phyloP scores from a whole-genome alignment of 371 early-diverging fungal species.

The Mucor saturninus region DNA sequence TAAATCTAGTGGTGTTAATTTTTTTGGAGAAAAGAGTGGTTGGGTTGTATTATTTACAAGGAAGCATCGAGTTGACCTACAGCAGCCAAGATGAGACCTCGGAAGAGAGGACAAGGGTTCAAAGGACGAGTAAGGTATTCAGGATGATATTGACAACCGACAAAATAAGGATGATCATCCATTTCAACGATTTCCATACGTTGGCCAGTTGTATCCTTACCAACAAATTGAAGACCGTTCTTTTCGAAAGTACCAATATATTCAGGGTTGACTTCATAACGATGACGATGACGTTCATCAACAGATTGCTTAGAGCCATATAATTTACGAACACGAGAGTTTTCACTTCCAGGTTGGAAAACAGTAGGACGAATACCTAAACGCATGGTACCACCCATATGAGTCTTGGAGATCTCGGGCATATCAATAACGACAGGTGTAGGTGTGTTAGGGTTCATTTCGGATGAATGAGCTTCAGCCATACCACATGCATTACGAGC shows the following conservation, averaged over 20 bases:
- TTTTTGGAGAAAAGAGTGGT: background rate
- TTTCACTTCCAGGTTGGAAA: slow-evolving; percentile 74
- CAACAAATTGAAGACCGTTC: slow-evolving; percentile 91
- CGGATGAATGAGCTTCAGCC: slow-evolving; percentile 84
- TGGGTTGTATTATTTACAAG: slow-evolving; percentile 15
- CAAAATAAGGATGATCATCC: slow-evolving; percentile 93
- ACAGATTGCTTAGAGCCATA: slow-evolving; percentile 72
- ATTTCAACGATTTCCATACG: slow-evolving; percentile 98
- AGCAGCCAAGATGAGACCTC: slow-evolving; percentile 91
- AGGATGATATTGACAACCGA: slow-evolving; percentile 99
- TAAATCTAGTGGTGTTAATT: slow-evolving; percentile 7
- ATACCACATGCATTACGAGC: slow-evolving; percentile 95
- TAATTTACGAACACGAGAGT: slow-evolving; percentile 63
- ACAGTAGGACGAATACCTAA: slow-evolving; percentile 90
- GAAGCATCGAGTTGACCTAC: slow-evolving; percentile 48
- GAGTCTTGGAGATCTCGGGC: slow-evolving; percentile 95
- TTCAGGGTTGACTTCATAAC: slow-evolving; percentile 98
- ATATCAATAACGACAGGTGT: slow-evolving; percentile 92
- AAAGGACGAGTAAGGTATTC: slow-evolving; percentile 97
- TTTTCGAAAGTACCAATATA: slow-evolving; percentile 78
- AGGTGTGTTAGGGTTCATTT: slow-evolving; percentile 76
- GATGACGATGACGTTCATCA: slow-evolving; percentile 97
- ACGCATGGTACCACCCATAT: slow-evolving; percentile 97
- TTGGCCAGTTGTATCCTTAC: slow-evolving; percentile 91
- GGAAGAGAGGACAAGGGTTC: slow-evolving; percentile 92